Conservation (phyloP, 768 basidiomycete species). For the Kwoniella dejecticola region DNA sequence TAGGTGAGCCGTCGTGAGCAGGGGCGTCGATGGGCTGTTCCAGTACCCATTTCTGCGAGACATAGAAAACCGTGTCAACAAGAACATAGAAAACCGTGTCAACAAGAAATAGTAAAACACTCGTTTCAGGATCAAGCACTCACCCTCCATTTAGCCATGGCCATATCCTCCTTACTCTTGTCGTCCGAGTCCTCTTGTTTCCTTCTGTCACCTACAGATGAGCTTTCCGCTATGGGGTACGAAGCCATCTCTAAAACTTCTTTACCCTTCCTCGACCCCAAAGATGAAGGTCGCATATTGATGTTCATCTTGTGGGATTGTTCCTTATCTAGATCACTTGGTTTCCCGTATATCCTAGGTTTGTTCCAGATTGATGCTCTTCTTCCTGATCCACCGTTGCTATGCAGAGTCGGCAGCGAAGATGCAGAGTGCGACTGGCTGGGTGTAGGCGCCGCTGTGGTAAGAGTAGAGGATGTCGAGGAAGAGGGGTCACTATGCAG, state of each 20-base stretch:
- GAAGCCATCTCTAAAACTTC: conserved; percentile 17
- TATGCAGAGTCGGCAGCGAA: background rate
- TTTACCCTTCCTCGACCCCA: conserved; percentile 22
- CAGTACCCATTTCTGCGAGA: conserved; percentile 41
- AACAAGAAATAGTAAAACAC: background rate
- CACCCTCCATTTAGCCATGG: conserved; percentile 48
- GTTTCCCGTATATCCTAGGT: background rate
- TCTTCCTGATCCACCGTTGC: background rate
- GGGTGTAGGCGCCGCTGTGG: background rate
- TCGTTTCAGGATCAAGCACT: conserved; percentile 2
- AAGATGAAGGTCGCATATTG: conserved; percentile 12
- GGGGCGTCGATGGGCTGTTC: conserved; percentile 29
- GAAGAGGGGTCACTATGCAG: background rate
- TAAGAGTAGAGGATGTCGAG: background rate
- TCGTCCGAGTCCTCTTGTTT: conserved; percentile 2
- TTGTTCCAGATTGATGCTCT: conserved; percentile 6
- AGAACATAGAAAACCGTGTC: background rate
- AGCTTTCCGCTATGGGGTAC: background rate
- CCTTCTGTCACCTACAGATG: too few relatives aligned
- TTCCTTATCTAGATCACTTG: background rate
- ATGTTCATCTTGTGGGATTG: background rate
- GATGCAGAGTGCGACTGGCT: background rate
- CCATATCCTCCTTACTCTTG: conserved; percentile 35
- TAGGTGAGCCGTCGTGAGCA: conserved; percentile 11
- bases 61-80: background rate